A percentile compares a stretch with the other conserved stretches of the same genome.
phyloP scores from a whole-genome alignment of 352 stramenopile species.

The Phytopythium aichiense region DNA sequence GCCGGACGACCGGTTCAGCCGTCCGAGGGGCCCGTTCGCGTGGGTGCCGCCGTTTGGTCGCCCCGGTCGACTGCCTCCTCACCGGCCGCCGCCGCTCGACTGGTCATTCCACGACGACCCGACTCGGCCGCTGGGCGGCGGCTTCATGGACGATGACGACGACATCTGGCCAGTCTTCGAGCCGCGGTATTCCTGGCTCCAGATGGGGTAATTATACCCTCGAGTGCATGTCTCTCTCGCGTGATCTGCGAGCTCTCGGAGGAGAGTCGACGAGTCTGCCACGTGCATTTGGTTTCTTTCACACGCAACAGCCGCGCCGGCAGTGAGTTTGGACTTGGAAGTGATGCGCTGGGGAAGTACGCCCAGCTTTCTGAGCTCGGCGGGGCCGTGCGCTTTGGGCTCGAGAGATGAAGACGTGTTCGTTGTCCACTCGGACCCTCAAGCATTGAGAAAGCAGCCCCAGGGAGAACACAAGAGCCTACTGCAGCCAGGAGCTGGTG shows the following conservation, averaged over 20 bases:
- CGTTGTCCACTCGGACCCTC: neutral
- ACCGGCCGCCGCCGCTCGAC: neutral
- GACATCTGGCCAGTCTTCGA: conserved; percentile 6
- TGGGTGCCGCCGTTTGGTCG: neutral
- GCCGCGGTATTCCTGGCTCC: conserved; percentile 3
- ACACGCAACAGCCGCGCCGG: neutral
- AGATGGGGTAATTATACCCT: conserved; percentile 2
- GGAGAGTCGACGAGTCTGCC: too few species aligned
- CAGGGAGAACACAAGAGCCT: neutral
- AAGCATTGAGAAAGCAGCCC: neutral
- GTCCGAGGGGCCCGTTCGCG: neutral
- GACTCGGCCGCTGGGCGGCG: neutral
- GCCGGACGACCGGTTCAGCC: neutral
- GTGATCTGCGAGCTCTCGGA: neutral
- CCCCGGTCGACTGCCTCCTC: neutral
- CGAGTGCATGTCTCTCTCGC: neutral
- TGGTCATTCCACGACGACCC: neutral
- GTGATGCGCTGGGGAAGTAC: conserved; percentile 4
- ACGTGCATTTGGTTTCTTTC: neutral
- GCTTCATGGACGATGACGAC: neutral
- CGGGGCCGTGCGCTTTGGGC: conserved; percentile 12
- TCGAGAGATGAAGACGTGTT: conserved; percentile 14
- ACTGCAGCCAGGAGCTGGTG: neutral
- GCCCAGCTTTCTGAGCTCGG: conserved; percentile 2
- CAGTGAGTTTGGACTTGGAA: neutral